Evolutionary conservation across 1,284 basidiomycete genomes (phyloP).

Genomic region (Heterobasidion irregulare): DNA sequence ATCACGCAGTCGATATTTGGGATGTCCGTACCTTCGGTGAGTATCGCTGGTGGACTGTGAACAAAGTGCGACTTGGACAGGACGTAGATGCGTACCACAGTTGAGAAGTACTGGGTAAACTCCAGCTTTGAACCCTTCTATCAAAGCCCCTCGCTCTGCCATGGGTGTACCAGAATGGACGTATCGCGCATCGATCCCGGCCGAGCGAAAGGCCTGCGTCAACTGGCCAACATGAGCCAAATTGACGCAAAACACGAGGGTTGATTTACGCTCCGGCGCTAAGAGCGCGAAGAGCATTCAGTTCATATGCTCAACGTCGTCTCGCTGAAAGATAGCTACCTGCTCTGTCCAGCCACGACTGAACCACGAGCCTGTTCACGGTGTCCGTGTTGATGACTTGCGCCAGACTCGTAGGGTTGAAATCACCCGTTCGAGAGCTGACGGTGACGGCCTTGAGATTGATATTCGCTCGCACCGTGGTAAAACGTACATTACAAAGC

Average conservation of each 20-base stretch:
- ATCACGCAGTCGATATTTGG: constrained; percentile 91
- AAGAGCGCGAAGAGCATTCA: constrained; percentile 3
- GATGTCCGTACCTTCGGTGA: constrained; percentile 90
- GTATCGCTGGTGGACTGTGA: constrained; percentile 47
- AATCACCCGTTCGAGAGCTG: constrained; percentile 68
- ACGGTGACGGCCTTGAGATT: constrained; percentile 62
- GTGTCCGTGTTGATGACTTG: constrained; percentile 72
- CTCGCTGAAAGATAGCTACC: constrained; percentile 29
- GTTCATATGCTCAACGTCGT: background rate
- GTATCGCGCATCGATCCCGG: constrained; percentile 83
- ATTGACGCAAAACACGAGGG: constrained; percentile 87
- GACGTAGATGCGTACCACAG: constrained; percentile 53
- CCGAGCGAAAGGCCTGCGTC: constrained; percentile 64
- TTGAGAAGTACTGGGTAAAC: constrained; percentile 87
- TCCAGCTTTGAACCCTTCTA: constrained; percentile 65
- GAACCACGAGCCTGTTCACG: constrained; percentile 71
- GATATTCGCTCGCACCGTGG: constrained; percentile 69
- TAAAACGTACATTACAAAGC: constrained; percentile 82
- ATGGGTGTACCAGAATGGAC: constrained; percentile 69
- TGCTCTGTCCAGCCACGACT: constrained; percentile 78
- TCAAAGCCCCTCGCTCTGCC: constrained; percentile 53
- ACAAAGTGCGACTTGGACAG: background rate
- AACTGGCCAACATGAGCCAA: constrained; percentile 77
- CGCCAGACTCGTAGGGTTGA: constrained; percentile 67
- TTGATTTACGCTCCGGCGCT: constrained; percentile 65